Evolutionary conservation across 306 rosid genomes (phyloP), one percentile per base, ranked within the genome.

Genomic region (Medicago truncatula): DNA sequence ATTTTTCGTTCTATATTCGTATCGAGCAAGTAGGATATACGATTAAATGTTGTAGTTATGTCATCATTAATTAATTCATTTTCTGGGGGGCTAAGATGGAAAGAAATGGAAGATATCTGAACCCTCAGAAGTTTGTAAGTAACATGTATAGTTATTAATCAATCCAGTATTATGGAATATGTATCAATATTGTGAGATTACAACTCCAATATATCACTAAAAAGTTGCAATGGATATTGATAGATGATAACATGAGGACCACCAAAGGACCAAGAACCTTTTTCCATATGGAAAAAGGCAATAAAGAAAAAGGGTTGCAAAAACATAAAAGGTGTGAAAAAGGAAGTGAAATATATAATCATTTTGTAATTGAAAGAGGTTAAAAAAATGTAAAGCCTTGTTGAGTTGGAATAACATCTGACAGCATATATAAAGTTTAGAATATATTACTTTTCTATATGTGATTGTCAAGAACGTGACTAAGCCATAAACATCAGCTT

Each of bases 51-150:
- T 47, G 43, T 78, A 70, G 83, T 71, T 79, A 63, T 62, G 75
- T 64, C 56, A 71, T 43, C 16, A 81, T 69, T 67, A n/a, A 71
- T 84, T 80, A n/a, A 71, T 84, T 80, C 58, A 70, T 83, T 83
- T 79, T 83, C 46, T 8, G 72, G 76, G 71, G 71, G 80, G 60
- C 46, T 47, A 75, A 71, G 86, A 79, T 84, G 46, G 23, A 56
- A 76, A 28, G 28, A 58, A 44, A 23, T 53, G 69, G 8, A 39
- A 76, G 58, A 81, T 71, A 68, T 76, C 54, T 76, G 81, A 81
- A 43, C 78, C 81, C 78, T 53, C 57, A 17, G 67, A 25, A 57
- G 36, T 76, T 62, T 83, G 87, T 81, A 78, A 54, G 76, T 76
- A 75, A 71, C 70, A 43, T 83, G 83, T 59, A 52, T 71, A 76